Evolutionary conservation across 108 stramenopile genomes (phyloP), one percentile per base, ranked within the genome.

Genomic region (Cyclotella baltica): DNA sequence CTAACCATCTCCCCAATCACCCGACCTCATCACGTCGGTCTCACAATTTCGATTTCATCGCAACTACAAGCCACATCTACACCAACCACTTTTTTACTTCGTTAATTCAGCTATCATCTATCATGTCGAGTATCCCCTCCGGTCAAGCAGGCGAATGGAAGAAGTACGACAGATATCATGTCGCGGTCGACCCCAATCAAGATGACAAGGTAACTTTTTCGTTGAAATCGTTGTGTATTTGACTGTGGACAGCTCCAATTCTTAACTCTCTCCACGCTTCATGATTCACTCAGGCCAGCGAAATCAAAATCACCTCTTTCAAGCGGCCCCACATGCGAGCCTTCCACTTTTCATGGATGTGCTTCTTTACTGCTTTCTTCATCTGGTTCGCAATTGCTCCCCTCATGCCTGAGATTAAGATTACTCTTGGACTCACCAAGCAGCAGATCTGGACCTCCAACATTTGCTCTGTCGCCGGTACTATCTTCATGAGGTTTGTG

Each of bases 331-430:
- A 94, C 81, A 94, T 92, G 93, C 88, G 95, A 31, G 92, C 87
- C 23, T 89, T 95, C 71, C 94, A 95, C 80, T 83, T 83, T 70
- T 83, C 89, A 3, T 95, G 94, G 94, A 46, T 88, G 3, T 71
- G 77, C 48, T 96, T 93, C 83, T 94, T 94, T 84, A 80, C 83
- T 27, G 92, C 93, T 6, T 96, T 96, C 85, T 80, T 89, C 76
- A 82, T 87, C 70, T 96, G 96, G 96, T 96, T 96, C 78, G 84
- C 91, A 30, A 82, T 89, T 58, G 93, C 96, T 16, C 96, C 93
- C 9, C 86, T 97, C 43, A 38, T 96, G 33, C 71, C 83, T 9
- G 92, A 93, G 67, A 85, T 96, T 46, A 62, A 70, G 63, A 76
- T 61, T 16, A 78, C 81, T 11, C 88, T 96, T 11, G 87, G 63